A percentile compares a stretch with the other conserved stretches of the same genome.
Conservation (phyloP, 805 yeast genomes). For the Lipomyces chichibuensis region DNA sequence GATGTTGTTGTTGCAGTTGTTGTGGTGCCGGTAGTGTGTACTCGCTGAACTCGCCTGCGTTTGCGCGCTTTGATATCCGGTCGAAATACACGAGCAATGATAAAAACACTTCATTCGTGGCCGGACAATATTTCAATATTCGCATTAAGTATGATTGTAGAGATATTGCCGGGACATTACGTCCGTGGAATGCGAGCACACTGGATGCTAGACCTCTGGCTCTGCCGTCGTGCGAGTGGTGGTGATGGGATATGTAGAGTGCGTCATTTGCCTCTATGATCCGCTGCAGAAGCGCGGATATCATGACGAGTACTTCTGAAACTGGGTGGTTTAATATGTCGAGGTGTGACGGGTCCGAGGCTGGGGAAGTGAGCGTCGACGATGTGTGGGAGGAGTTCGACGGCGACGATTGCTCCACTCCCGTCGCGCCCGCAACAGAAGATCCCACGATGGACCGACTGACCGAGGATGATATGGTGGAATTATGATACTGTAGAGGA, state of each 20-base stretch:
- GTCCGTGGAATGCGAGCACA: slow-evolving; percentile 87
- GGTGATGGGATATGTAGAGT: slow-evolving; percentile 56
- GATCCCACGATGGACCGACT: not conserved
- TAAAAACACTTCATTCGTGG: slow-evolving; percentile 94
- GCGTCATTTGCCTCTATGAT: slow-evolving; percentile 89
- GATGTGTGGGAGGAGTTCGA: slow-evolving; percentile 12
- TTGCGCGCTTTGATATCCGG: slow-evolving; percentile 83
- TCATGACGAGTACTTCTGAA: slow-evolving; percentile 77
- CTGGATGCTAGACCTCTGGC: slow-evolving; percentile 23
- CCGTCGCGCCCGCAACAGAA: not conserved
- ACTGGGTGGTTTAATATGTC: slow-evolving; percentile 85
- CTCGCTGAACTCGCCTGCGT: slow-evolving; percentile 41
- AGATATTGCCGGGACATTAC: slow-evolving; percentile 94
- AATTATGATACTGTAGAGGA: not conserved
- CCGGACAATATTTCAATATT: slow-evolving; percentile 94
- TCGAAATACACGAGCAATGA: slow-evolving; percentile 92
- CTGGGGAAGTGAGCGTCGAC: slow-evolving; percentile 14
- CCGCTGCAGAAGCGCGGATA: slow-evolving; percentile 79
- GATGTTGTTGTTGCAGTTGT: not conserved
- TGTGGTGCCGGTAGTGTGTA: slow-evolving; percentile 1
- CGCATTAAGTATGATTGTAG: slow-evolving; percentile 86
- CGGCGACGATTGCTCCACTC: not conserved
- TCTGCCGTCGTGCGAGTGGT: slow-evolving; percentile 21
- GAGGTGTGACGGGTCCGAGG: slow-evolving; percentile 47
- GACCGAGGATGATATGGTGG: not conserved